Evolutionary conservation across 768 basidiomycete species (phyloP).

Genomic region (Postia placenta): DNA sequence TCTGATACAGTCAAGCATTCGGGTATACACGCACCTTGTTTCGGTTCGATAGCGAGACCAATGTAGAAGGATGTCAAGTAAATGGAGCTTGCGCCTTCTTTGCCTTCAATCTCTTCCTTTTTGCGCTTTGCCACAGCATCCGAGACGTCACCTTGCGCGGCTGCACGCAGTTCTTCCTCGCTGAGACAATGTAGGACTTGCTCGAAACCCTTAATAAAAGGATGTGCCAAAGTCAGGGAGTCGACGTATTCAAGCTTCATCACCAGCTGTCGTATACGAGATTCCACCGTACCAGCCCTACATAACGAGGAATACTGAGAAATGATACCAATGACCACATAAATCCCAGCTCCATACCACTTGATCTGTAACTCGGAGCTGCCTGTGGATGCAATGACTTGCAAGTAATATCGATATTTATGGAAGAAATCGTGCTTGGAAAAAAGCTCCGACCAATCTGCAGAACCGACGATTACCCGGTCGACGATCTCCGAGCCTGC

Average conservation of each 20-base stretch:
- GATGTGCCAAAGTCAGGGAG: constrained; percentile 86
- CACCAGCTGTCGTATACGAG: constrained; percentile 89
- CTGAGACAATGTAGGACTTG: constrained; percentile 78
- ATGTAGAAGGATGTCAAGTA: constrained; percentile 98
- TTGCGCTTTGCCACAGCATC: constrained; percentile 66
- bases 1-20: not conserved
- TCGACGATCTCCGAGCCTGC: constrained; percentile 93
- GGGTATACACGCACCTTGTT: constrained; percentile 59
- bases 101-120: constrained; percentile 71
- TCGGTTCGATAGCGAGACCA: constrained; percentile 87
- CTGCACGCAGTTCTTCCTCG: constrained; percentile 82
- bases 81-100: constrained; percentile 72
- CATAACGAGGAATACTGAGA: not conserved
- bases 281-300: constrained; percentile 97
- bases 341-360: constrained; percentile 54
- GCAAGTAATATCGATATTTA: constrained; percentile 93
- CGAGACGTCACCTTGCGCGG: constrained; percentile 83
- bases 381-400: constrained; percentile 89
- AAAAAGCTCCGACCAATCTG: constrained; percentile 92
- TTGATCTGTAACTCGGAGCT: constrained; percentile 83
- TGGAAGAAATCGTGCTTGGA: constrained; percentile 95
- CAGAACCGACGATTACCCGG: constrained; percentile 78
- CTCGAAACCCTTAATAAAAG: constrained; percentile 91
- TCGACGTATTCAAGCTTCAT: constrained; percentile 98
- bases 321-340: not conserved